Evolutionary conservation across 1,139 yeast species (phyloP).

Genomic region (Geotrichum macrosporum): DNA sequence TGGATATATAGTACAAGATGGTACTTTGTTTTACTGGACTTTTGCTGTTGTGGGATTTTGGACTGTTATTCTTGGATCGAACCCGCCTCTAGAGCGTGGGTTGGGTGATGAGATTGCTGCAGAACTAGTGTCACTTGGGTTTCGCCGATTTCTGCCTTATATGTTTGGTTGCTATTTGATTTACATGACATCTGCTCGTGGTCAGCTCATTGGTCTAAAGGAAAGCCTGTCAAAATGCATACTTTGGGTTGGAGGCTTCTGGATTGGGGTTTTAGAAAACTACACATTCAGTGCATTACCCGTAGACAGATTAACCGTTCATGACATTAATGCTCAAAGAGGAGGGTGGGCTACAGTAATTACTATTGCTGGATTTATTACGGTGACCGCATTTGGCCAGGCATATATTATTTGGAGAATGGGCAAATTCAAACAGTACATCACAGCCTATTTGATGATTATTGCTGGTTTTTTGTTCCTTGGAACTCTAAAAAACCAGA

Average conservation of each 20-base stretch:
- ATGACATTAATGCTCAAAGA: constrained; percentile 67
- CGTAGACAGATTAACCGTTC: constrained; percentile 70
- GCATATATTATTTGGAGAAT: constrained; percentile 76
- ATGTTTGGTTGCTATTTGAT: constrained; percentile 66
- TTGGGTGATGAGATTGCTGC: constrained; percentile 50
- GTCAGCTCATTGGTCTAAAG: constrained; percentile 31
- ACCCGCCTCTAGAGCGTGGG: constrained; percentile 58
- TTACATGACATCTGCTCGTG: constrained; percentile 55
- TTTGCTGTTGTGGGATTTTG: constrained; percentile 70
- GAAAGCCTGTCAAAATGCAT: constrained; percentile 49
- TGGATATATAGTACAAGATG: constrained; percentile 56
- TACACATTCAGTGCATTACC: constrained; percentile 85
- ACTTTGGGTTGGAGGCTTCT: constrained; percentile 74
- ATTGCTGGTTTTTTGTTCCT: constrained; percentile 47
- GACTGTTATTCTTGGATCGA: constrained; percentile 76
- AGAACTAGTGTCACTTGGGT: constrained; percentile 61
- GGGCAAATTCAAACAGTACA: constrained; percentile 63
- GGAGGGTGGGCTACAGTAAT: constrained; percentile 71
- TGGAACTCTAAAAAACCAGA: constrained; percentile 60
- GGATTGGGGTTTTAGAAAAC: constrained; percentile 83
- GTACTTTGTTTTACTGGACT: constrained; percentile 60
- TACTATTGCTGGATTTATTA: constrained; percentile 45
- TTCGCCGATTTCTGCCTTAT: constrained; percentile 71
- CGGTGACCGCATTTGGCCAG: constrained; percentile 60
- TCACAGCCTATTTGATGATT: constrained; percentile 48